A percentile compares a stretch with the other conserved stretches of the same genome.
Evolutionary conservation across 2,329 filamentous ascomycete genomes (phyloP).

Genomic region (Hymenoscyphus scutula): DNA sequence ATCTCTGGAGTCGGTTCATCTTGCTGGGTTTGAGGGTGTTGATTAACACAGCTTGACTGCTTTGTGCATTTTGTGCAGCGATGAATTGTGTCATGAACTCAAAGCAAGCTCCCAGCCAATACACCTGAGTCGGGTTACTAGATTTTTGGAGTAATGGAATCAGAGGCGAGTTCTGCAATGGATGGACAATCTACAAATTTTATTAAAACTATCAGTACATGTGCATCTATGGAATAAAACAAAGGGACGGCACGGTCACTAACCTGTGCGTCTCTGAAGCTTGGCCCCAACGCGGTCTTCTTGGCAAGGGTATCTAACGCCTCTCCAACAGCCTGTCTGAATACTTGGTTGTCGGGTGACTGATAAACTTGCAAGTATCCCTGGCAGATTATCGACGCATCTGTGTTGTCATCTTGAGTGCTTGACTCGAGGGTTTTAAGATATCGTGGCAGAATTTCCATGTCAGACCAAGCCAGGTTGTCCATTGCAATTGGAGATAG

Average conservation of each 20-base stretch:
- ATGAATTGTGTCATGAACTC: constrained; percentile 50
- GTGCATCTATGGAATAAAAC: constrained; percentile 20
- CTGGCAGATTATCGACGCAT: constrained; percentile 6
- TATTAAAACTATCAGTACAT: constrained; percentile 37
- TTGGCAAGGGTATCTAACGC: constrained; percentile 28
- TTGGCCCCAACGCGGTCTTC: constrained; percentile 23
- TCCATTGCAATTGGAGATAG: constrained; percentile 30
- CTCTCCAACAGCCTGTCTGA: constrained; percentile 27
- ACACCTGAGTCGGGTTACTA: constrained; percentile 36
- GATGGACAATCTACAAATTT: constrained; percentile 52
- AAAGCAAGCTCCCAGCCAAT: constrained; percentile 53
- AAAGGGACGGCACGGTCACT: constrained; percentile 36
- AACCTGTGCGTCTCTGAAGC: constrained; percentile 45
- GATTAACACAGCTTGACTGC: constrained; percentile 41
- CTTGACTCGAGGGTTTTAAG: constrained; percentile 7
- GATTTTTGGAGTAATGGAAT: constrained; percentile 44
- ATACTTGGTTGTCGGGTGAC: constrained; percentile 23
- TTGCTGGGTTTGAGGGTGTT: constrained; percentile 48
- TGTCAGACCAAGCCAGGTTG: constrained; percentile 35
- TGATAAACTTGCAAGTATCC: constrained; percentile 30
- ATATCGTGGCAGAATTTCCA: constrained; percentile 33
- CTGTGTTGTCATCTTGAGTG: neutral
- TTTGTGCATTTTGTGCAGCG: constrained; percentile 42
- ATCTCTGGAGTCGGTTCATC: constrained; percentile 60
- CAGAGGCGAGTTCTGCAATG: constrained; percentile 57